Evolutionary conservation across 768 basidiomycete genomes (phyloP), one percentile per base, ranked within the genome.

Genomic region (Lyophyllum shimeji): DNA sequence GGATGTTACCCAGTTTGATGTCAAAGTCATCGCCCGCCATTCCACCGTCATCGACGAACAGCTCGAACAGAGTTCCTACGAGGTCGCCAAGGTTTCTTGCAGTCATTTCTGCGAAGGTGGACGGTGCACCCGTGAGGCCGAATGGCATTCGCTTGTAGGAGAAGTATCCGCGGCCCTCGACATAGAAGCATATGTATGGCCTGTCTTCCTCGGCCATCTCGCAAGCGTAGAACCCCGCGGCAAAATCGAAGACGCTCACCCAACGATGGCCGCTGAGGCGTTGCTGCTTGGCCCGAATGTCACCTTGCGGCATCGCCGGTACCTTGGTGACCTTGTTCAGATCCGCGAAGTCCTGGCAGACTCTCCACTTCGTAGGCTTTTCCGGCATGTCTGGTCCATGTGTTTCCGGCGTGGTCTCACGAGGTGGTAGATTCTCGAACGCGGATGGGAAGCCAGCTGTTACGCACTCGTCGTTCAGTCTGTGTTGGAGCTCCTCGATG

Each of bases 1-100:
- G n/a, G 6, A 78, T 49, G 0, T 69, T 64, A 3, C 1, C 20
- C 29, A 74, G 25, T 24, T 60, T 59, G 18, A 62, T 62, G 1
- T 67, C 61, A 50, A 78, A 76, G 0, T 40, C 48, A 59, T 77
- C 67, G 0, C 60, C 69, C 17, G 69, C 67, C 4, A 65, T 39
- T 0, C 66, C 72, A 0, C 74, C 68, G 51, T 80, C 71, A 42
- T 80, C 75, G 0, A 79, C 71, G 17, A 76, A 77, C 5, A 71
- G 52, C 46, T 76, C 73, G 17, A 75, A 57, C 0, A 44, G 45
- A 0, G 39, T 34, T 1, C 61, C 49, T 1, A 74, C 44, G 1
- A 73, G 33, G 44, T 72, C 71, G 0, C 65, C 54, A 2, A 74
- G 43, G 0, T 50, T 18, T 0, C 45, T 17, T 0, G 71, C 69